Conservation (phyloP, 2,329 filamentous ascomycete species). For the Colletotrichum sp. region DNA sequence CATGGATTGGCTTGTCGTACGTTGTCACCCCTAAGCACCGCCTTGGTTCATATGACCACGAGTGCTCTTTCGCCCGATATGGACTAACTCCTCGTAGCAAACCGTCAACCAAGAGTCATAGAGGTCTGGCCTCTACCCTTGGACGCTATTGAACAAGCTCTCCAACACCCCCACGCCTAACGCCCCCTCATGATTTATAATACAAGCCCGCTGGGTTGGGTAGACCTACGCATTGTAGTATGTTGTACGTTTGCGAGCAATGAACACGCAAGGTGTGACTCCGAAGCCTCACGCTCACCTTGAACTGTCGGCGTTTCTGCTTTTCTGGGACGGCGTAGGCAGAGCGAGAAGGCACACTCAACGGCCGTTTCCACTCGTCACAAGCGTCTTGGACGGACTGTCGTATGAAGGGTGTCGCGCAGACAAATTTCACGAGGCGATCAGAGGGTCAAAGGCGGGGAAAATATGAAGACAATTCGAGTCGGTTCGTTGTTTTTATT, state of each 20-base stretch:
- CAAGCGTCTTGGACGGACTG: background rate
- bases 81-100: conserved; percentile 22
- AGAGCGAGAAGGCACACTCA: background rate
- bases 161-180: conserved; percentile 3
- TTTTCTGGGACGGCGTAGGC: background rate
- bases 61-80: background rate
- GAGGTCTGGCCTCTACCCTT: background rate
- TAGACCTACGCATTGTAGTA: conserved; percentile 17
- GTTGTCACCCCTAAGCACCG: conserved; percentile 29
- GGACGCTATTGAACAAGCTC: conserved; percentile 1
- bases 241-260: background rate
- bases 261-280: background rate
- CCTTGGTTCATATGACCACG: background rate
- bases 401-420: background rate
- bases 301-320: background rate
- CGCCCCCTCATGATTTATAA: conserved; percentile 18
- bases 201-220: background rate
- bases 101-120: conserved; percentile 29
- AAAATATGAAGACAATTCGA: background rate
- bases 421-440: conserved; percentile 1
- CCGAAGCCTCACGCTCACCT: background rate
- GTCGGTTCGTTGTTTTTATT: conserved; percentile 1
- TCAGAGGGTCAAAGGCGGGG: background rate
- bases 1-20: conserved; percentile 98
- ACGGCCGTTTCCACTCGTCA: background rate